Percentiles rank a stretch among this genome's conserved stretches.
phyloP scores from a whole-genome alignment of 2,329 filamentous ascomycete genomes.

The Macrophomina phaseolina region DNA sequence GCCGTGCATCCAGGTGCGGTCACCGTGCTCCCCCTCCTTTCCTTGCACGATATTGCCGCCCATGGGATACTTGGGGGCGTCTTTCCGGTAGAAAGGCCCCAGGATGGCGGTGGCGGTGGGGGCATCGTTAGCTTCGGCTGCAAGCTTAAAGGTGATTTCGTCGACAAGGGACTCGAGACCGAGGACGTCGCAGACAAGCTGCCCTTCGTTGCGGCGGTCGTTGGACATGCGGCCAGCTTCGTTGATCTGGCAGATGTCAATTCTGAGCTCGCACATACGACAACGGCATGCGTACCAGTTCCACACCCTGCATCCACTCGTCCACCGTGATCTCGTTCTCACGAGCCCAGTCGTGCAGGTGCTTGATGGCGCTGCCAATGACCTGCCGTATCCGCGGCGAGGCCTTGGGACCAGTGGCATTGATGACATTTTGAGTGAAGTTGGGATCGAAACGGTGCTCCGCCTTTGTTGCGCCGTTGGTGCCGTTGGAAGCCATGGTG shows the following conservation, averaged over 20 bases:
- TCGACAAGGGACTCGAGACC: constrained; percentile 70
- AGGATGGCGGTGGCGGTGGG: constrained; percentile 79
- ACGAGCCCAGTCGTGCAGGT: constrained; percentile 79
- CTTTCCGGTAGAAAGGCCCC: constrained; percentile 81
- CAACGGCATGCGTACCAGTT: constrained; percentile 58
- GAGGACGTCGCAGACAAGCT: constrained; percentile 64
- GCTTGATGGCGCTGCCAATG: constrained; percentile 67
- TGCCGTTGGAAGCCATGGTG: constrained; percentile 34
- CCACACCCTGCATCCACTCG: constrained; percentile 77
- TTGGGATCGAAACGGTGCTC: constrained; percentile 69
- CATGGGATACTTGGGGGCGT: constrained; percentile 73
- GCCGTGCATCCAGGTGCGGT: constrained; percentile 71
- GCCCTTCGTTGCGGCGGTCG: constrained; percentile 67
- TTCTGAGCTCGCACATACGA: neutral
- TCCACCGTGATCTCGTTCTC: constrained; percentile 78
- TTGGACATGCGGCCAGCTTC: constrained; percentile 68
- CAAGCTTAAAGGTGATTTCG: constrained; percentile 76
- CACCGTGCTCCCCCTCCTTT: constrained; percentile 50
- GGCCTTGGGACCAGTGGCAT: constrained; percentile 74
- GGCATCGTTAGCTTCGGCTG: constrained; percentile 54
- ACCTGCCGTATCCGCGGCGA: constrained; percentile 68
- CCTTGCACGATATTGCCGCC: constrained; percentile 68
- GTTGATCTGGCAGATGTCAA: constrained; percentile 54
- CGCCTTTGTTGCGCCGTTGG: constrained; percentile 16
- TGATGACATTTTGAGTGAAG: constrained; percentile 76